A percentile compares a stretch with the other conserved stretches of the same genome.
Evolutionary conservation across 139 green algal species (phyloP).

Genomic region (Chlorella sorokiniana): DNA sequence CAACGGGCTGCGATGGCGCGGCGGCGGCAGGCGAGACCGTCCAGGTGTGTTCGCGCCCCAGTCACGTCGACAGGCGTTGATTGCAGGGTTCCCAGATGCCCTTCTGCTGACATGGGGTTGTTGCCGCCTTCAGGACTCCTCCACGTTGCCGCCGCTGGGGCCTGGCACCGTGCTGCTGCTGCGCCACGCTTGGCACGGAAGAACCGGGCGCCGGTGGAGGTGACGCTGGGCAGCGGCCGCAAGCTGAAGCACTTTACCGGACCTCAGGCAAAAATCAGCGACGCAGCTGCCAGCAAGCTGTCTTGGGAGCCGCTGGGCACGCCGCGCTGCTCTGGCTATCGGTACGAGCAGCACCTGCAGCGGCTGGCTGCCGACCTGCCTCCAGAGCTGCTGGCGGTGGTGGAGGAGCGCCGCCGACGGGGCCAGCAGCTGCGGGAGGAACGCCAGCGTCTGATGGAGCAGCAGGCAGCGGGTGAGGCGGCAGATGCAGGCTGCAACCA

Average conservation of each 20-base stretch:
- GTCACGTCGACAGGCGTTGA: not conserved
- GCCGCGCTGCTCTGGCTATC: slow-evolving; percentile 1
- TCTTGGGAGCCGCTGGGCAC: slow-evolving; percentile 20
- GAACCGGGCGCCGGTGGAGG: not conserved
- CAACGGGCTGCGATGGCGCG: not conserved
- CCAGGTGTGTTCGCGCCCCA: too few relatives aligned
- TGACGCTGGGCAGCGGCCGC: slow-evolving; percentile 12
- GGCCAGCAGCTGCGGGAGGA: slow-evolving; percentile 2
- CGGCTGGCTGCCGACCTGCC: not conserved
- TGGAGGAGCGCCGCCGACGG: not conserved
- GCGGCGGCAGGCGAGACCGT: not conserved
- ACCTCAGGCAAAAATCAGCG: not conserved
- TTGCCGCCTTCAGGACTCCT: too few relatives aligned
- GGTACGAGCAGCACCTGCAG: slow-evolving; percentile 15
- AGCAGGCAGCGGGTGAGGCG: slow-evolving; percentile 3
- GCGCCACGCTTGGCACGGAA: slow-evolving; percentile 3
- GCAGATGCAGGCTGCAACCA: not conserved
- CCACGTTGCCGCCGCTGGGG: slow-evolving; percentile 14
- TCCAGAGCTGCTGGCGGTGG: slow-evolving; percentile 13
- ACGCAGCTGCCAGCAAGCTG: not conserved
- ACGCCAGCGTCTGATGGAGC: not conserved
- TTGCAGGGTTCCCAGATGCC: not conserved
- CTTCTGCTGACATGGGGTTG: not conserved
- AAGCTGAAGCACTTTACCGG: slow-evolving; percentile 13
- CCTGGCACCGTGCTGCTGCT: slow-evolving; percentile 4